These are phyloP conservation scores for Eimeria mitis DNA, from an alignment of 169 alveolate genomes.

Conservation along the genomic window DNA sequence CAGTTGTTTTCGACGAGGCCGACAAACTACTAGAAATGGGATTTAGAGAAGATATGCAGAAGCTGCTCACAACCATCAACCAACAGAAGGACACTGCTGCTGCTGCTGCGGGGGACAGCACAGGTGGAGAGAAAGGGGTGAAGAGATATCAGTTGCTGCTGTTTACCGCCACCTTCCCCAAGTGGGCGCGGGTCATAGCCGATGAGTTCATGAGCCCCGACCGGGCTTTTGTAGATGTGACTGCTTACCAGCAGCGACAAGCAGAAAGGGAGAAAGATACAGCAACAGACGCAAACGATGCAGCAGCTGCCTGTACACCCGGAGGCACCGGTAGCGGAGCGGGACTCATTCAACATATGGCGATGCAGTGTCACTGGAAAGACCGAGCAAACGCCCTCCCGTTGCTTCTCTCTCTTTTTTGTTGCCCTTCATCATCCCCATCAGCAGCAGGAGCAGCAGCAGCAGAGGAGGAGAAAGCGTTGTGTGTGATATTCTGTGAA, in stretches of 20 bases:
- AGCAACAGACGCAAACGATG: background rate
- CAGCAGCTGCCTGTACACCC: background rate
- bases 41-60: slow-evolving; percentile 91
- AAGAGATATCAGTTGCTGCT: slow-evolving; percentile 89
- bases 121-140: no score
- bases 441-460: slow-evolving; percentile 35
- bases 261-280: background rate
- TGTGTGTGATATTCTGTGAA: slow-evolving; percentile 93
- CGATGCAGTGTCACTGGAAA: slow-evolving; percentile 91
- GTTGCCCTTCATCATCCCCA: background rate
- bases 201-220: slow-evolving; percentile 83
- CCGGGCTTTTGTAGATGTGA: slow-evolving; percentile 41
- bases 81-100: background rate
- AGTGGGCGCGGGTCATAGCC: slow-evolving; percentile 92
- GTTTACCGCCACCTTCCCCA: slow-evolving; percentile 95
- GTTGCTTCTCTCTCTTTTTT: slow-evolving; percentile 89
- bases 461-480: slow-evolving; percentile 86
- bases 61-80: slow-evolving; percentile 85
- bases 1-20: slow-evolving; percentile 90
- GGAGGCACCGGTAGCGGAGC: slow-evolving; percentile 7
- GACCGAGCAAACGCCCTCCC: slow-evolving; percentile 91
- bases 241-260: slow-evolving; percentile 4
- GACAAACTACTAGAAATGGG: slow-evolving; percentile 94
- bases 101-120: background rate
- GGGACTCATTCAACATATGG: slow-evolving; percentile 86